A percentile compares a stretch with the other conserved stretches of the same genome.
Evolutionary conservation across 495 filamentous ascomycete species (phyloP).

Genomic region (Talaromyces proteolyticus): DNA sequence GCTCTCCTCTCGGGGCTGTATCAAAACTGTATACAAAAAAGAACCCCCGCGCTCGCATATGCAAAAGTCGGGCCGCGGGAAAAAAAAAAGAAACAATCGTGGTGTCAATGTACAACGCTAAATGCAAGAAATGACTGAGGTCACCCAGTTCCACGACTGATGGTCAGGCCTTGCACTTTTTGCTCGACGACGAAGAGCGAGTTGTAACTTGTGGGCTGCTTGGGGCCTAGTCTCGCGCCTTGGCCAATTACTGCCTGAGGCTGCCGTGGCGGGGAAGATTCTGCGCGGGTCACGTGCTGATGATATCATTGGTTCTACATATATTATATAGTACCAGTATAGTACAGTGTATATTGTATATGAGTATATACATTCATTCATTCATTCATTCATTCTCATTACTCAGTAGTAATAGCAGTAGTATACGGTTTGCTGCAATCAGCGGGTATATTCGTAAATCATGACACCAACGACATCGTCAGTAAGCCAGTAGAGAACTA

Average conservation of each 20-base stretch:
- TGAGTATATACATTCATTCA: not conserved
- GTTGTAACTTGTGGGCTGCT: slow-evolving; percentile 1
- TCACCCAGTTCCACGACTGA: too few species aligned
- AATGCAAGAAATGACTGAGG: too few species aligned
- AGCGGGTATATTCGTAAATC: too few species aligned
- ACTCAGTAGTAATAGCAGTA: too few species aligned
- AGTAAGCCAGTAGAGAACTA: too few species aligned
- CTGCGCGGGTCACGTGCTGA: not conserved
- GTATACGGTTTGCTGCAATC: too few species aligned
- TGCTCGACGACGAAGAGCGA: not conserved
- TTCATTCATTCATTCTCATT: not conserved
- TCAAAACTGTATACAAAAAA: not conserved
- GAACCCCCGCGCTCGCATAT: too few species aligned
- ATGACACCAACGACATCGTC: too few species aligned
- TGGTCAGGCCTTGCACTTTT: not conserved
- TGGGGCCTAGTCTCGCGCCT: slow-evolving; percentile 1
- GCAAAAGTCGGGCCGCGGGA: too few species aligned
- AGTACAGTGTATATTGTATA: not conserved
- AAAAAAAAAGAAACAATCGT: not conserved
- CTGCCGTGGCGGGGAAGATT: not conserved
- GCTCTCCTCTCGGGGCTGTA: slow-evolving; percentile 4
- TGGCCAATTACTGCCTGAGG: not conserved
- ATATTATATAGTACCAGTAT: not conserved
- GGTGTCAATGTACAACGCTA: too few species aligned
- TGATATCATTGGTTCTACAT: too few species aligned